Evolutionary conservation across 257 asterid species (phyloP), one percentile per base, ranked within the genome.

Genomic region (Nicotiana otophora): DNA sequence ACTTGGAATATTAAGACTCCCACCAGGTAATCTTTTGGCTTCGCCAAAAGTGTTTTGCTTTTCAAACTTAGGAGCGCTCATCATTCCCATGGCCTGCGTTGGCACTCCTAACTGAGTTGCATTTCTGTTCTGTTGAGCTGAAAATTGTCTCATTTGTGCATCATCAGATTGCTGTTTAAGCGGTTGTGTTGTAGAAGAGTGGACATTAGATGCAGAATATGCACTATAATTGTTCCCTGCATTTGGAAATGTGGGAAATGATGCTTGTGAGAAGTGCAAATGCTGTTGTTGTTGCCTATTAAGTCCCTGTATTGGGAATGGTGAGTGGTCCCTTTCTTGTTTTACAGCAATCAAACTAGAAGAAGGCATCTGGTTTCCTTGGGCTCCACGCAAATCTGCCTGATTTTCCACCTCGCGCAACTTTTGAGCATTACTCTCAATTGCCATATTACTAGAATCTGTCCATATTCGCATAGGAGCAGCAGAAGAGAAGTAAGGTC

Each of bases 231-330:
- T 89, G 78, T 87, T 89, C 67, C 91, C 94, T 76, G 90, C 54
- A 88, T 84, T 84, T 48, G 92, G 96, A 82, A 84, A 89, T 17
- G 93, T 31, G 28, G 97, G 84, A 84, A 88, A 90, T 46, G 97
- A 86, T 58, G 90, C 60, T 85, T 89, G 98, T 42, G 93, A 61
- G 88, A 91, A 89, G 83, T 89, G 97, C 86, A 89, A 80, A 80
- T 91, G 97, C 77, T 86, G 88, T 57, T 82, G 86, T 70, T 90
- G 97, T 88, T 87, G 97, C 87, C 93, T 95, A 83, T 89, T 93
- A 81, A 88, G 85, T 81, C 93, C 97, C 86, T 89, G 96, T 19
- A 88, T 30, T 77, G 92, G 91, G 70, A 86, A 91, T 75, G 90
- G 51, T 8, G 96, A 87, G 76, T 89, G 92, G 88, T 90, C 93